Evolutionary conservation across 345 rosid genomes (phyloP), one percentile per base, ranked within the genome.

Genomic region (Mercurialis annua): DNA sequence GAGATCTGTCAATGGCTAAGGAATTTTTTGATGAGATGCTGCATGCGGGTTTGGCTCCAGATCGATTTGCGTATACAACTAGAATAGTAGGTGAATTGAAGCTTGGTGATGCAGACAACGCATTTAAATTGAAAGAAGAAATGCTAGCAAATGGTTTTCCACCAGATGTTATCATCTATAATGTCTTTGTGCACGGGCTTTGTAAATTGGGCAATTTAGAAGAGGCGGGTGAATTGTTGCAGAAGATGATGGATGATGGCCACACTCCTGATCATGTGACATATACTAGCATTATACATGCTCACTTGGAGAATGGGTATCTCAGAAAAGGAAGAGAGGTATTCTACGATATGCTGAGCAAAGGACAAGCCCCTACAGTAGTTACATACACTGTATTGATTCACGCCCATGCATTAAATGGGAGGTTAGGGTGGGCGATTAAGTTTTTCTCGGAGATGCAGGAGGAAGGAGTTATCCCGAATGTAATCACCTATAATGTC

Each of bases 401-500:
- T 74, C 89, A 87, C 74, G 86, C 86, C 31, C 83, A 82, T 74
- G 92, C 91, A 3, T 65, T 65, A 43, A 62, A 42, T 51, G 90
- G 90, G 36, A 81, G 77, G 80, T 74, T 90, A 56, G 80, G 73
- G 23, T 64, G 74, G 73, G 90, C 96, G 23, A 67, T 77, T 44
- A 71, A 57, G 66, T 85, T 81, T 72, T 84, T 82, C 72, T 67
- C 57, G 27, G 87, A 81, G 83, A 89, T 89, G 90, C 82, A 78
- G 48, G 75, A 70, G 66, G 77, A 71, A 78, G 81, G 83, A 62
- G 73, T 87, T 63, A 33, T 66, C 49, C 90, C 92, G 34, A 85
- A 84, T 77, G 86, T 87, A 53, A 75, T 90, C 76, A 90, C 92
- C 42, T 81, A 83, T 65, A 90, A 90, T 79, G 86, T 87, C 60